phyloP scores from a whole-genome alignment of 2,329 filamentous ascomycete genomes.

The Ceratocystis albifundus region DNA sequence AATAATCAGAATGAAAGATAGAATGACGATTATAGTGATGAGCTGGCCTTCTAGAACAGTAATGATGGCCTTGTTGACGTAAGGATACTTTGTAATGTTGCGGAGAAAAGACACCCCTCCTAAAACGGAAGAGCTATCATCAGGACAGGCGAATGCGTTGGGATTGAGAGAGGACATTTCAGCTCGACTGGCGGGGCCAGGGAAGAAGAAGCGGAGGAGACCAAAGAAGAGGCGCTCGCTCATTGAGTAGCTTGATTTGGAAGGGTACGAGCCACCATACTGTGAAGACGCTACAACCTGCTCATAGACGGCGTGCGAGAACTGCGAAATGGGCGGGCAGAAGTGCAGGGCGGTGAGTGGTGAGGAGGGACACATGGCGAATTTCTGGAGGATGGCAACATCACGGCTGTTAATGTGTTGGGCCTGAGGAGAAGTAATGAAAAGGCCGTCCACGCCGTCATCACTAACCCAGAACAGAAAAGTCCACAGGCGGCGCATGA shows the following conservation, averaged over 20 bases:
- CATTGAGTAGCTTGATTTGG: neutral
- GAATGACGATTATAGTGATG: conserved; percentile 81
- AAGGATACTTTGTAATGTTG: conserved; percentile 55
- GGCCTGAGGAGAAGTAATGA: conserved; percentile 9
- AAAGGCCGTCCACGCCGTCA: conserved; percentile 44
- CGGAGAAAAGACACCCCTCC: conserved; percentile 47
- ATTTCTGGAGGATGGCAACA: conserved; percentile 16
- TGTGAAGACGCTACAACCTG: conserved; percentile 13
- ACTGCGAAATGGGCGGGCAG: conserved; percentile 19
- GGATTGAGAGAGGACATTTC: conserved; percentile 12
- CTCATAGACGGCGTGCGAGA: conserved; percentile 18
- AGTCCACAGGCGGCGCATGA: conserved; percentile 85
- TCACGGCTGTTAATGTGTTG: conserved; percentile 9
- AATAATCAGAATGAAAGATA: conserved; percentile 94
- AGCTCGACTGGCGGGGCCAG: conserved; percentile 8
- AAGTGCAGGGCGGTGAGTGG: conserved; percentile 23
- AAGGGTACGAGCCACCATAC: neutral
- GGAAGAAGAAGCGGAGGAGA: conserved; percentile 12
- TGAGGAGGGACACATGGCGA: conserved; percentile 29
- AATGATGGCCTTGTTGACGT: conserved; percentile 67
- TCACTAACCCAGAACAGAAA: conserved; percentile 92
- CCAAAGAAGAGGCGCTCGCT: conserved; percentile 13
- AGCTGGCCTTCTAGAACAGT: conserved; percentile 84
- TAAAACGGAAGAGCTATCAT: conserved; percentile 37
- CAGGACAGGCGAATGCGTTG: conserved; percentile 20